Conservation (phyloP, 257 asterid species). For the Capsicum baccatum region DNA sequence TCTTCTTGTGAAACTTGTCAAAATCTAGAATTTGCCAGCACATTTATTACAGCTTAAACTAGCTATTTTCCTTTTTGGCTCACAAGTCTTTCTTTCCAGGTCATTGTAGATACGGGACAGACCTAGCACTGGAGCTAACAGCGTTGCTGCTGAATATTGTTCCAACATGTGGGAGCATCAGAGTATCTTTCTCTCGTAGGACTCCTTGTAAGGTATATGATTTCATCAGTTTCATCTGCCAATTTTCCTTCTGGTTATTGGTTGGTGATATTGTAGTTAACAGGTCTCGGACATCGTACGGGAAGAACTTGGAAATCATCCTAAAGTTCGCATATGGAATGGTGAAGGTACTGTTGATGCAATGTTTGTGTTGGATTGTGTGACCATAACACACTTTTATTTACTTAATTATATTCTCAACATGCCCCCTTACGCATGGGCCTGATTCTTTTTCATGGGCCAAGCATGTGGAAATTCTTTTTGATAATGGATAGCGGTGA, state of each 20-base stretch:
- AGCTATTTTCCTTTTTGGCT: background rate
- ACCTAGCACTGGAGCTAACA: conserved; percentile 72
- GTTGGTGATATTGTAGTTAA: conserved; percentile 39
- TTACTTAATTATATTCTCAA: too few relatives aligned
- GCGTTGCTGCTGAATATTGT: conserved; percentile 62
- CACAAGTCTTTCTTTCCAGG: conserved; percentile 44
- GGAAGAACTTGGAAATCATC: conserved; percentile 60
- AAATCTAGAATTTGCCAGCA: background rate
- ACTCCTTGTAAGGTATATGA: conserved; percentile 70
- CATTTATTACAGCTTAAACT: conserved; percentile 6
- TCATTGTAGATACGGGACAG: conserved; percentile 78
- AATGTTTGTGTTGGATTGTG: background rate
- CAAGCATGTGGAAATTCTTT: too few relatives aligned
- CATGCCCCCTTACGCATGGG: too few relatives aligned
- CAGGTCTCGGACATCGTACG: conserved; percentile 69
- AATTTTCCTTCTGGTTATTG: conserved; percentile 34
- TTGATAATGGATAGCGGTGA: too few relatives aligned
- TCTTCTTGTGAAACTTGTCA: background rate
- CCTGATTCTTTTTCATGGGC: too few relatives aligned
- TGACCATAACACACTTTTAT: too few relatives aligned
- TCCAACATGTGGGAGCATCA: conserved; percentile 79
- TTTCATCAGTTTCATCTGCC: conserved; percentile 36
- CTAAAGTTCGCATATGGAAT: conserved; percentile 75
- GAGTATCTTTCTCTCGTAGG: conserved; percentile 88
- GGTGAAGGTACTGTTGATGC: conserved; percentile 64